A percentile compares a stretch with the other conserved stretches of the same genome.
These are phyloP conservation scores for Xerocomellus dryophilus DNA, from an alignment of 768 basidiomycete species.

Conservation along the genomic window DNA sequence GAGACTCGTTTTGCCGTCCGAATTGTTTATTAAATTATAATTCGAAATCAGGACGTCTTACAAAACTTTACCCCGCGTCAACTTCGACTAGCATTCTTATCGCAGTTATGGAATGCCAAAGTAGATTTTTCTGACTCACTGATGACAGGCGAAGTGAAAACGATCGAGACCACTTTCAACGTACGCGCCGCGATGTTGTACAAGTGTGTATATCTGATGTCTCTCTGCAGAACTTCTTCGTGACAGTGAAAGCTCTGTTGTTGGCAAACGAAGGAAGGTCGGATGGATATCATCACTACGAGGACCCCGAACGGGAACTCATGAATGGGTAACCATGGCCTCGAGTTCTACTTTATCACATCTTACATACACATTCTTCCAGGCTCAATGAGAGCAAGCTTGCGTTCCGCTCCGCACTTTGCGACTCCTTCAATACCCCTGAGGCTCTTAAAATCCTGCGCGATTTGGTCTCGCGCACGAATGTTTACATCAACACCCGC, in stretches of 20 bases:
- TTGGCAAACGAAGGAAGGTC: constrained; percentile 45
- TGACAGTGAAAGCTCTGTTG: constrained; percentile 76
- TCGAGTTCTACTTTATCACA: constrained; percentile 2
- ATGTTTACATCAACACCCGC: constrained; percentile 79
- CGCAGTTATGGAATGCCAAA: constrained; percentile 88
- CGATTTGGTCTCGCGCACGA: constrained; percentile 80
- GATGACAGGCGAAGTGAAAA: constrained; percentile 86
- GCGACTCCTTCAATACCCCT: constrained; percentile 97
- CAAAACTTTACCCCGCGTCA: constrained; percentile 81
- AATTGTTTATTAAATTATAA: constrained; percentile 2
- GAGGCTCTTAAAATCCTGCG: constrained; percentile 71
- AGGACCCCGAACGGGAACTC: constrained; percentile 66
- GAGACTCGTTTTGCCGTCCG: constrained; percentile 27
- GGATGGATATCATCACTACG: constrained; percentile 65
- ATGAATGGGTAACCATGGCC: constrained; percentile 49
- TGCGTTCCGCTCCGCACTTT: constrained; percentile 81
- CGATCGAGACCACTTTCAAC: constrained; percentile 79
- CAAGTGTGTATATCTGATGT: constrained; percentile 1
- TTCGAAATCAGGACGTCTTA: constrained; percentile 69
- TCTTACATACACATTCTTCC: constrained; percentile 10
- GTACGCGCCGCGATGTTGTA: constrained; percentile 43
- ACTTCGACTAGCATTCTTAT: constrained; percentile 86
- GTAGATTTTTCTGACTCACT: constrained; percentile 91
- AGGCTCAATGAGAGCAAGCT: constrained; percentile 76
- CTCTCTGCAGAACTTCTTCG: constrained; percentile 83